These are phyloP conservation scores for Irpex lacteus DNA, from an alignment of 1,284 basidiomycete genomes.

Conservation along the genomic window DNA sequence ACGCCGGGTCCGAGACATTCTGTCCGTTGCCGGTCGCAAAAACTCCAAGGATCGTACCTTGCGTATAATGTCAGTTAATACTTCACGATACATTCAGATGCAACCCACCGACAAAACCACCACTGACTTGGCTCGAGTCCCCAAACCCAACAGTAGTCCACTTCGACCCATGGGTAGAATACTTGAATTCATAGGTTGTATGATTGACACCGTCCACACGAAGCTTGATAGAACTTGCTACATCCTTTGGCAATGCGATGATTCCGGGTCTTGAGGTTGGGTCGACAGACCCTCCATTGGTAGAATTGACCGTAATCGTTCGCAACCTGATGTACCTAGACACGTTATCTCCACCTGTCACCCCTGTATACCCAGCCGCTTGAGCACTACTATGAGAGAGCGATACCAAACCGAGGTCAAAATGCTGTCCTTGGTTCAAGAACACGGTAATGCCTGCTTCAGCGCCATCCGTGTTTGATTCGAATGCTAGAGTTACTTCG, in stretches of 20 bases:
- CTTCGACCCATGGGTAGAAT: not conserved
- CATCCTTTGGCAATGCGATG: not conserved
- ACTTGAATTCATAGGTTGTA: conserved; percentile 7
- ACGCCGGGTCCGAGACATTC: conserved; percentile 7
- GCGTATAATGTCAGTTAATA: not conserved
- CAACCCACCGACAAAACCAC: conserved; percentile 7
- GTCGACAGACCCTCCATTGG: conserved; percentile 3
- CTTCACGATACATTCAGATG: not conserved
- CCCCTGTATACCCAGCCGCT: not conserved
- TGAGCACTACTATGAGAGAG: not conserved
- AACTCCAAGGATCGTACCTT: conserved; percentile 8
- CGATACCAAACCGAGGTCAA: conserved; percentile 7
- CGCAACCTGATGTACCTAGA: conserved; percentile 5
- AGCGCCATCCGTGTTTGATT: not conserved
- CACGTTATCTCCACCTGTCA: not conserved
- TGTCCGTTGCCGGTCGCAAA: conserved; percentile 11
- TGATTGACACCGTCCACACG: conserved; percentile 9
- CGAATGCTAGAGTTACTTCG: conserved; percentile 4
- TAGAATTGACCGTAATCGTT: conserved; percentile 5
- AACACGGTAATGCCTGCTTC: conserved; percentile 11
- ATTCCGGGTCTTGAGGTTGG: conserved; percentile 1
- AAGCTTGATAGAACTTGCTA: not conserved
- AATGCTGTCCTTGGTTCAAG: conserved; percentile 8
- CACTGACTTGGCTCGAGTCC: conserved; percentile 9
- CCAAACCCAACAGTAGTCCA: conserved; percentile 11